Evolutionary conservation across 768 basidiomycete genomes (phyloP).

Genomic region (Nidularia pulvinata): DNA sequence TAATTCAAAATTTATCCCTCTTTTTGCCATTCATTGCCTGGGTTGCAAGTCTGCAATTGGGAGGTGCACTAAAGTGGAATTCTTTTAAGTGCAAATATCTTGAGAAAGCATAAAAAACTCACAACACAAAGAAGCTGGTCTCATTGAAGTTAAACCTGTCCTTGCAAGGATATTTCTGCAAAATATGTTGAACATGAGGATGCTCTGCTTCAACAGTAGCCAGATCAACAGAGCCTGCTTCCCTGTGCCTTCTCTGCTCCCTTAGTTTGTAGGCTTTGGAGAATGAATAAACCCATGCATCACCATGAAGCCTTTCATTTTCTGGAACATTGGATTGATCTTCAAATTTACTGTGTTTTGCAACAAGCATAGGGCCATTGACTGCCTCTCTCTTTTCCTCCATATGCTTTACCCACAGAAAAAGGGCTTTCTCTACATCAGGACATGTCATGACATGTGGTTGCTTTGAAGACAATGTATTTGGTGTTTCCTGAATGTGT

Average conservation of each 20-base stretch:
- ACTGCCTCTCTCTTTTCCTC: conserved; percentile 18
- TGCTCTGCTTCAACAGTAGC: conserved; percentile 14
- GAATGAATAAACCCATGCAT: conserved; percentile 19
- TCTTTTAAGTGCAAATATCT: not conserved
- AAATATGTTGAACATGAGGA: conserved; percentile 8
- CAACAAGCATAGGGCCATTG: conserved; percentile 20
- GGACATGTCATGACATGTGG: conserved; percentile 25
- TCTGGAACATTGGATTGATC: conserved; percentile 20
- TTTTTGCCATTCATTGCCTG: conserved; percentile 30
- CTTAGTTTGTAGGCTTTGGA: conserved; percentile 14
- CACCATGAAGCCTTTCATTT: conserved; percentile 10
- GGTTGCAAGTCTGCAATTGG: conserved; percentile 25
- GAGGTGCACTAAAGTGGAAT: conserved; percentile 11
- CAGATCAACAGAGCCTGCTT: conserved; percentile 21
- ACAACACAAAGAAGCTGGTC: conserved; percentile 12
- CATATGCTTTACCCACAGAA: conserved; percentile 25
- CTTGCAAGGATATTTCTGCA: conserved; percentile 11
- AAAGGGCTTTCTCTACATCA: conserved; percentile 27
- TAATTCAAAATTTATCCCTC: conserved; percentile 22
- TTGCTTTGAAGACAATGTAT: conserved; percentile 22
- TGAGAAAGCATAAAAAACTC: not conserved
- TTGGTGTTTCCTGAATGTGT: conserved; percentile 15
- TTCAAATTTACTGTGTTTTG: conserved; percentile 19
- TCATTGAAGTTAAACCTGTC: conserved; percentile 24
- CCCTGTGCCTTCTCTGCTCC: conserved; percentile 18